Evolutionary conservation across 805 yeast species (phyloP).

Genomic region (Ogataea angusta): DNA sequence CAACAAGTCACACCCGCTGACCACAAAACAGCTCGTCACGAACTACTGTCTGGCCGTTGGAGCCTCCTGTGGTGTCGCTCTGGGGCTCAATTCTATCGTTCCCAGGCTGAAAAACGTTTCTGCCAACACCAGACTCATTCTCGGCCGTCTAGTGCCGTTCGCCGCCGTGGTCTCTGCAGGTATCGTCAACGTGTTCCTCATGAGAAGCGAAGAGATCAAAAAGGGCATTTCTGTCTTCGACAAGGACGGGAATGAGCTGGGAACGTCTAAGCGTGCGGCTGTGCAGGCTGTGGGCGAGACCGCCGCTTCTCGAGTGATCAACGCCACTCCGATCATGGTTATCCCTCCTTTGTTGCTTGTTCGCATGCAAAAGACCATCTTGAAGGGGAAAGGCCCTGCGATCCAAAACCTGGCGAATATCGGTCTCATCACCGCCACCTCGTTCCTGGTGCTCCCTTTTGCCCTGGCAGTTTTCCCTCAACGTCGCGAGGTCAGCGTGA

Average conservation of each 20-base stretch:
- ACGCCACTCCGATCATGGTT: constrained; percentile 97
- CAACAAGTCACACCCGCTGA: constrained; percentile 88
- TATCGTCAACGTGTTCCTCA: constrained; percentile 88
- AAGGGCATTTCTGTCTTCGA: constrained; percentile 77
- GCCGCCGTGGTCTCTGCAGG: constrained; percentile 99
- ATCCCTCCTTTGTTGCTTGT: constrained; percentile 86
- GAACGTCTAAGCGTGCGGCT: constrained; percentile 84
- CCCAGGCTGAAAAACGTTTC: constrained; percentile 72
- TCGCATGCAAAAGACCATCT: constrained; percentile 64
- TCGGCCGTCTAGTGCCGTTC: constrained; percentile 91
- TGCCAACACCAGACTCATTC: constrained; percentile 65
- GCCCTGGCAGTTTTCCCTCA: constrained; percentile 97
- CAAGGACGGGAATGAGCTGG: constrained; percentile 59
- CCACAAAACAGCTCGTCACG: constrained; percentile 70
- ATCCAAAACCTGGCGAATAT: constrained; percentile 72
- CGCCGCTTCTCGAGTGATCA: constrained; percentile 89
- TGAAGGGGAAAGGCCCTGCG: constrained; percentile 64
- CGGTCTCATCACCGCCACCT: constrained; percentile 80
- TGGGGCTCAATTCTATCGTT: constrained; percentile 89
- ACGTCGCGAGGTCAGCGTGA: constrained; percentile 58
- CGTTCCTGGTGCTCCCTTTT: constrained; percentile 86
- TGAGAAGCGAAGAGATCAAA: constrained; percentile 92
- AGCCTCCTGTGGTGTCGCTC: constrained; percentile 93
- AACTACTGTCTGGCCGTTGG: constrained; percentile 86
- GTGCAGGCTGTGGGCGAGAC: constrained; percentile 94